These are phyloP conservation scores for Podospora pseudopauciseta DNA, from an alignment of 495 filamentous ascomycete genomes.

Conservation along the genomic window DNA sequence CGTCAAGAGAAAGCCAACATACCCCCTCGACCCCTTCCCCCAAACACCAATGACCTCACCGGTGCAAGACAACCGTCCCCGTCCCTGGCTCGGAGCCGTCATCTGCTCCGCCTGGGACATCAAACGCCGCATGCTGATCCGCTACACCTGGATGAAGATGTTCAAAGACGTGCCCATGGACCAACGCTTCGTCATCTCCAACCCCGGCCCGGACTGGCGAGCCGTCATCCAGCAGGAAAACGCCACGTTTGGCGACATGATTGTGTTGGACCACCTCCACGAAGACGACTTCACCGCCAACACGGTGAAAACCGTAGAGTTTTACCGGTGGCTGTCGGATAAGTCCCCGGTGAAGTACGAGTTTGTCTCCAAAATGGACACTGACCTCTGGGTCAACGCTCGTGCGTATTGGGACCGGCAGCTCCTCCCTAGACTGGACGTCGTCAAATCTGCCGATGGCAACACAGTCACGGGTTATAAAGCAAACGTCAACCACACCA, in stretches of 20 bases:
- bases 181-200: conserved; percentile 14
- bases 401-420: background rate
- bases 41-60: conserved; percentile 7
- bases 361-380: conserved; percentile 16
- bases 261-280: conserved; percentile 10
- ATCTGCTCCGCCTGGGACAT: conserved; percentile 9
- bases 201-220: conserved; percentile 1
- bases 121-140: conserved; percentile 13
- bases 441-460: background rate
- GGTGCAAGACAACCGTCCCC: background rate
- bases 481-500: conserved; percentile 8
- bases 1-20: conserved; percentile 10
- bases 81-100: conserved; percentile 13
- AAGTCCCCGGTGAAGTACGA: conserved; percentile 9
- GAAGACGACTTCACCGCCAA: conserved; percentile 14
- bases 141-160: conserved; percentile 13
- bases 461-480: background rate
- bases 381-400: conserved; percentile 9
- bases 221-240: conserved; percentile 7
- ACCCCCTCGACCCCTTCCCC: conserved; percentile 7
- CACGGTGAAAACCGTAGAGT: conserved; percentile 7
- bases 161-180: conserved; percentile 10
- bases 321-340: background rate
- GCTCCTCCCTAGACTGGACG: background rate
- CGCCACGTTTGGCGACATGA: conserved; percentile 11